Evolutionary conservation across 2,329 filamentous ascomycete species (phyloP).

Genomic region (Graphiopsis chlorocephala): DNA sequence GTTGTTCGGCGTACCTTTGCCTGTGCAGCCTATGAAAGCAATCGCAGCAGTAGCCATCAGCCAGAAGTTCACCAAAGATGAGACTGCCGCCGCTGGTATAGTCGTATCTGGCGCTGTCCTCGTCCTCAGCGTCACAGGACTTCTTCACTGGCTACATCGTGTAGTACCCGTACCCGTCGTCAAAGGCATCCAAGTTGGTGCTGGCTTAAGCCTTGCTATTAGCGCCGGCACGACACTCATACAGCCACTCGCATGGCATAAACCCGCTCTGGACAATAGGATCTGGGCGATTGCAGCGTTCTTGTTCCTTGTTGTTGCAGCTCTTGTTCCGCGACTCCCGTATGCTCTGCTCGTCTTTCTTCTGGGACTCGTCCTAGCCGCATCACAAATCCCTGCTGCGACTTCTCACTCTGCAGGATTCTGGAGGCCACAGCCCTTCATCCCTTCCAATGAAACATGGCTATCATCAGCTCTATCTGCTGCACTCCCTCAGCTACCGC

Average conservation of each 20-base stretch:
- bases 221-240: conserved; percentile 71
- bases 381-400: background rate
- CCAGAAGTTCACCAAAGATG: conserved; percentile 60
- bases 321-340: conserved; percentile 64
- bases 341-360: conserved; percentile 74
- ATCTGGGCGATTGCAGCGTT: conserved; percentile 76
- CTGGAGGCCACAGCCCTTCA: conserved; percentile 57
- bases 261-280: conserved; percentile 70
- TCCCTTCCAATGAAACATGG: conserved; percentile 49
- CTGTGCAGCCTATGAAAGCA: conserved; percentile 87
- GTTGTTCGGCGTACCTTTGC: conserved; percentile 82
- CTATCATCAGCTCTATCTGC: conserved; percentile 60
- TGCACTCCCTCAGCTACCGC: conserved; percentile 79
- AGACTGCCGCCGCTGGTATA: conserved; percentile 79
- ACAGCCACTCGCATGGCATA: conserved; percentile 64
- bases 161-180: conserved; percentile 81
- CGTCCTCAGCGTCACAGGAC: conserved; percentile 72
- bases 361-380: conserved; percentile 65
- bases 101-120: conserved; percentile 73
- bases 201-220: conserved; percentile 77
- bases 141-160: conserved; percentile 71
- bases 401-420: conserved; percentile 31
- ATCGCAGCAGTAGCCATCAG: conserved; percentile 88
- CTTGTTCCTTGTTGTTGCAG: conserved; percentile 65
- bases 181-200: conserved; percentile 92